Conservation (phyloP, 306 rosid genomes). For the Cicer pinnatifidum region DNA sequence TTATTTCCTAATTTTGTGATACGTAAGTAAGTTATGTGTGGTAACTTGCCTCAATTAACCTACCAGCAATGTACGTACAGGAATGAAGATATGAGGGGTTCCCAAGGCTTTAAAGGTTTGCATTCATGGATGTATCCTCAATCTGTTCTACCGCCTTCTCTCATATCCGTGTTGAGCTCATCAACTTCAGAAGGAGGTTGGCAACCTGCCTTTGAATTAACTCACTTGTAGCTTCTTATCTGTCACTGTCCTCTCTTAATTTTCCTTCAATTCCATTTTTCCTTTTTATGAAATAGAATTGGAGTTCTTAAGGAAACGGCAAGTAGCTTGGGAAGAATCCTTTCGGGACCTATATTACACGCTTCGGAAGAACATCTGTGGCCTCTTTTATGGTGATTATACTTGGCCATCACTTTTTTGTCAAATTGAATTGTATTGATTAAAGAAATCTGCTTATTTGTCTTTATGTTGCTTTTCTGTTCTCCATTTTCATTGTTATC, state of each 20-base stretch:
- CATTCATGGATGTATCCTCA: slow-evolving; percentile 97
- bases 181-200: slow-evolving; percentile 70
- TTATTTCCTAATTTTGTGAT: slow-evolving; percentile 46
- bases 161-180: slow-evolving; percentile 74
- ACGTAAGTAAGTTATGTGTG: slow-evolving; percentile 53
- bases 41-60: slow-evolving; percentile 53
- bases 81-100: slow-evolving; percentile 53
- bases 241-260: slow-evolving; percentile 22
- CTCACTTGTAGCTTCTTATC: slow-evolving; percentile 11
- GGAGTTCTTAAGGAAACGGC: slow-evolving; percentile 80
- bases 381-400: slow-evolving; percentile 83
- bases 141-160: slow-evolving; percentile 74
- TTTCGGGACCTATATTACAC: slow-evolving; percentile 85
- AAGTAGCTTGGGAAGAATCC: slow-evolving; percentile 82
- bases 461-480: neutral
- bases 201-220: slow-evolving; percentile 27
- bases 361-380: slow-evolving; percentile 77
- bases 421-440: neutral
- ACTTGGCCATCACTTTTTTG: slow-evolving; percentile 25
- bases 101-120: slow-evolving; percentile 51
- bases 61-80: slow-evolving; percentile 46
- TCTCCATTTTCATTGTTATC: slow-evolving; percentile 27
- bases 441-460: slow-evolving; percentile 25
- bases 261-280: slow-evolving; percentile 26
- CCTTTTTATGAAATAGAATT: slow-evolving; percentile 59